A percentile compares a stretch with the other conserved stretches of the same genome.
These are phyloP conservation scores for Aspergillus fumigatiaffinis DNA, from an alignment of 2,329 filamentous ascomycete genomes.

Conservation along the genomic window DNA sequence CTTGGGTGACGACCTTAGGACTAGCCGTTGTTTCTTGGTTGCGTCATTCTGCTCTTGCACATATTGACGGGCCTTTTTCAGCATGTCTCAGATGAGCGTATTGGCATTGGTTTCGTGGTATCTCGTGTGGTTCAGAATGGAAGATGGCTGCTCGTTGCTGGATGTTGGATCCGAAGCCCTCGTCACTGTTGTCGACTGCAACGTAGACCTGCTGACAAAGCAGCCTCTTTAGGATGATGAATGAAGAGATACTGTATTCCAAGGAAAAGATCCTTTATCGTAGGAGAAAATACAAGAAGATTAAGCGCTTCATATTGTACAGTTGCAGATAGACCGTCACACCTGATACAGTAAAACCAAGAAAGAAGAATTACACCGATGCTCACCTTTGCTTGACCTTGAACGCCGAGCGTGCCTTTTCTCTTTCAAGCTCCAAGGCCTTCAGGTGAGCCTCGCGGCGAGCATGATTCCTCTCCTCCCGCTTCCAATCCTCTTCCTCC, in stretches of 20 bases:
- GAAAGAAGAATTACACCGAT: neutral
- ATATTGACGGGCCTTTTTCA: neutral
- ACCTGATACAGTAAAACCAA: neutral
- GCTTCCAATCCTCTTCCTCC: conserved; percentile 30
- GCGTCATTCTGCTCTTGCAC: neutral
- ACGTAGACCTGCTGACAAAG: neutral
- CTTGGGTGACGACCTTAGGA: neutral
- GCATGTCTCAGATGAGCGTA: too few species aligned
- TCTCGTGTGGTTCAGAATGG: neutral
- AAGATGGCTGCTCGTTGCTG: neutral
- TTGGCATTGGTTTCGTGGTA: neutral
- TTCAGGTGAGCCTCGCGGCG: conserved; percentile 24
- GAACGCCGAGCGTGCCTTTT: conserved; percentile 19
- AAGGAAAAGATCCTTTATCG: neutral
- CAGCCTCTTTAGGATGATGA: neutral
- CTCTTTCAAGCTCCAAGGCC: conserved; percentile 20
- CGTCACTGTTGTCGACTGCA: neutral
- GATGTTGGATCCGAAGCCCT: neutral
- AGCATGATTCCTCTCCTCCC: conserved; percentile 35
- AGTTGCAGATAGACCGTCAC: conserved; percentile 3
- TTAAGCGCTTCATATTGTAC: conserved; percentile 14
- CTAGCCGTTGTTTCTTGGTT: neutral
- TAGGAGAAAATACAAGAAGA: conserved; percentile 1
- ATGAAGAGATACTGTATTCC: conserved; percentile 2
- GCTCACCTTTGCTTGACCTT: conserved; percentile 11